Evolutionary conservation across 441 rosid genomes (phyloP).

Genomic region (Cnidoscolus chayamansa): DNA sequence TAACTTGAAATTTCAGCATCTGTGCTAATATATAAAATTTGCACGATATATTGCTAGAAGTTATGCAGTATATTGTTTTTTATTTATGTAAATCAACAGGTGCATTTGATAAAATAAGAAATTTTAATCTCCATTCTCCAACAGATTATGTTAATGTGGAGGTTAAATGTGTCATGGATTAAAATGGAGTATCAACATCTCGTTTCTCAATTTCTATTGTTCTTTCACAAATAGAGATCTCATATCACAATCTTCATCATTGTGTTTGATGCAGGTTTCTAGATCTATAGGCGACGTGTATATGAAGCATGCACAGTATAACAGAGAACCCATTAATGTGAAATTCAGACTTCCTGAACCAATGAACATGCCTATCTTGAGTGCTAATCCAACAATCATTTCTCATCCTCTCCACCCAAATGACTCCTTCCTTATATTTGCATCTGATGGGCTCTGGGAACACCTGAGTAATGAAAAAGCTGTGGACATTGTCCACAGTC

Average conservation of each 20-base stretch:
- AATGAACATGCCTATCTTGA: conserved; percentile 64
- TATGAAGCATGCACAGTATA: conserved; percentile 63
- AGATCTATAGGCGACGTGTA: conserved; percentile 81
- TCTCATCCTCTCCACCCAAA: conserved; percentile 64
- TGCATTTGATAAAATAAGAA: not conserved
- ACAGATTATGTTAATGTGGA: not conserved
- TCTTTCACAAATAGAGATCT: not conserved
- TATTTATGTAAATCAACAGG: not conserved
- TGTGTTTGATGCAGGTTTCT: conserved; percentile 58
- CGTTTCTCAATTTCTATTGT: no score
- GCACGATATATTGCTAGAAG: not conserved
- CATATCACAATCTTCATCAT: conserved; percentile 10
- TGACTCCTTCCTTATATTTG: conserved; percentile 86
- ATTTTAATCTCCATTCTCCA: not conserved
- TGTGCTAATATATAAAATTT: not conserved
- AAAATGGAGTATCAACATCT: no score
- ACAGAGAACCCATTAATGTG: conserved; percentile 53
- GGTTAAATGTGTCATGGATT: not conserved
- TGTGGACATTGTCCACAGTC: conserved; percentile 75
- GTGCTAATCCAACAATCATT: conserved; percentile 62
- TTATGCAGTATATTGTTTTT: not conserved
- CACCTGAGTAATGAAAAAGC: conserved; percentile 79
- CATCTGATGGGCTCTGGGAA: conserved; percentile 98
- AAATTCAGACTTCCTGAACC: conserved; percentile 84
- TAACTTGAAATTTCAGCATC: not conserved